phyloP scores from a whole-genome alignment of 2,329 filamentous ascomycete genomes.

The Talaromyces amestolkiae region DNA sequence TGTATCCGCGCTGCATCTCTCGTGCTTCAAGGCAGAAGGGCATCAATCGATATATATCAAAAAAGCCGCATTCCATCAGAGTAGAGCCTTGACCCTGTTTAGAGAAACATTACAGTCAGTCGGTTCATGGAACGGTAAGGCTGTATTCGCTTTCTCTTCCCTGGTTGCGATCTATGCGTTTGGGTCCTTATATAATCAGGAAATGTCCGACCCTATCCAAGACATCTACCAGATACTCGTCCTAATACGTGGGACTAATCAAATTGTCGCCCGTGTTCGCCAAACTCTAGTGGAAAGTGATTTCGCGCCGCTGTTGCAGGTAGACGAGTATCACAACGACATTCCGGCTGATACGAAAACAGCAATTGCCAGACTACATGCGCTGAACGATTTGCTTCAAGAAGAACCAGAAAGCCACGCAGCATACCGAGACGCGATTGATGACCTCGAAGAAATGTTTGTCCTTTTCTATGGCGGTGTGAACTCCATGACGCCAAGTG shows the following conservation, averaged over 20 bases:
- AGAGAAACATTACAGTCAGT: constrained; percentile 33
- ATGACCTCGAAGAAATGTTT: constrained; percentile 29
- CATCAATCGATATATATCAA: constrained; percentile 32
- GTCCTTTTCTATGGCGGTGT: constrained; percentile 24
- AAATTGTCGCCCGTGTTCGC: constrained; percentile 31
- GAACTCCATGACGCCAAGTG: constrained; percentile 53
- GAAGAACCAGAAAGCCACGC: constrained; percentile 25
- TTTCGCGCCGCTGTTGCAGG: constrained; percentile 30
- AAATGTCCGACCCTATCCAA: constrained; percentile 31
- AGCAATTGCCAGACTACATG: constrained; percentile 26
- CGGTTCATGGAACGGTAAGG: constrained; percentile 37
- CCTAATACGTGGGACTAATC: constrained; percentile 35
- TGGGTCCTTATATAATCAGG: constrained; percentile 32
- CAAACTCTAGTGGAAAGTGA: constrained; percentile 27
- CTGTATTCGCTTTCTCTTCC: constrained; percentile 40
- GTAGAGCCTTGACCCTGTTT: constrained; percentile 36
- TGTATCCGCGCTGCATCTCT: constrained; percentile 35
- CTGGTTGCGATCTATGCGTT: constrained; percentile 41
- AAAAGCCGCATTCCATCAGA: constrained; percentile 37
- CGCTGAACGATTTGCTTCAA: constrained; percentile 28
- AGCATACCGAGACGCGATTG: constrained; percentile 28
- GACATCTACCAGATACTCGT: constrained; percentile 35
- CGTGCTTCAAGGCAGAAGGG: constrained; percentile 30
- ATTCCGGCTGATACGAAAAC: constrained; percentile 25
- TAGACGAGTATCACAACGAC: constrained; percentile 25